phyloP scores from a whole-genome alignment of 2,329 filamentous ascomycete species.

The Lachnellula cervina region DNA sequence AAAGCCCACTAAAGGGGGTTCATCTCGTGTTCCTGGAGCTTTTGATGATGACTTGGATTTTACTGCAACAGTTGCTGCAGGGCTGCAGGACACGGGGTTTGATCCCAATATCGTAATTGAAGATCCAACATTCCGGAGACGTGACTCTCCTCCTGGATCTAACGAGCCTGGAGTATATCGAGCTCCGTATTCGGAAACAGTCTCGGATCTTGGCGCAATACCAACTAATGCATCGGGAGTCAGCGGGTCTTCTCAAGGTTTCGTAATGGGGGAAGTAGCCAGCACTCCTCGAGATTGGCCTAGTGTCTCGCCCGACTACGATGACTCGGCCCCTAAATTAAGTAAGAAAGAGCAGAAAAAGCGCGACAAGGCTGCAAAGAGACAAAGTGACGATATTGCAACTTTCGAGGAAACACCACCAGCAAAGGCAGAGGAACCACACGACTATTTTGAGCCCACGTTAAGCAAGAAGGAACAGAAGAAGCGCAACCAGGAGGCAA shows the following conservation, averaged over 20 bases:
- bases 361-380: slow-evolving; percentile 38
- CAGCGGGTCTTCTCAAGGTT: slow-evolving; percentile 33
- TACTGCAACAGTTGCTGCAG: slow-evolving; percentile 63
- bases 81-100: slow-evolving; percentile 64
- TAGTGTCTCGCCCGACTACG: slow-evolving; percentile 31
- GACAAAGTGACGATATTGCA: slow-evolving; percentile 19
- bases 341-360: slow-evolving; percentile 40
- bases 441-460: slow-evolving; percentile 30
- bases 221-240: slow-evolving; percentile 11
- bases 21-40: slow-evolving; percentile 54
- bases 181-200: slow-evolving; percentile 45
- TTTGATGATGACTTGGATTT: slow-evolving; percentile 67
- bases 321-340: slow-evolving; percentile 27
- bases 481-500: slow-evolving; percentile 41
- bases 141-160: slow-evolving; percentile 59
- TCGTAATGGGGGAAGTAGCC: slow-evolving; percentile 43
- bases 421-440: slow-evolving; percentile 23
- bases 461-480: slow-evolving; percentile 47
- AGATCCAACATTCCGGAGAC: slow-evolving; percentile 57
- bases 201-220: slow-evolving; percentile 36
- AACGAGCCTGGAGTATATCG: slow-evolving; percentile 46
- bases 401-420: slow-evolving; percentile 13
- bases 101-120: slow-evolving; percentile 66
- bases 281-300: slow-evolving; percentile 39
- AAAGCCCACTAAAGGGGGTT: slow-evolving; percentile 42